Percentiles rank a stretch among this genome's conserved stretches.
Evolutionary conservation across 1,139 yeast species (phyloP).

Genomic region (Pichia sp.): DNA sequence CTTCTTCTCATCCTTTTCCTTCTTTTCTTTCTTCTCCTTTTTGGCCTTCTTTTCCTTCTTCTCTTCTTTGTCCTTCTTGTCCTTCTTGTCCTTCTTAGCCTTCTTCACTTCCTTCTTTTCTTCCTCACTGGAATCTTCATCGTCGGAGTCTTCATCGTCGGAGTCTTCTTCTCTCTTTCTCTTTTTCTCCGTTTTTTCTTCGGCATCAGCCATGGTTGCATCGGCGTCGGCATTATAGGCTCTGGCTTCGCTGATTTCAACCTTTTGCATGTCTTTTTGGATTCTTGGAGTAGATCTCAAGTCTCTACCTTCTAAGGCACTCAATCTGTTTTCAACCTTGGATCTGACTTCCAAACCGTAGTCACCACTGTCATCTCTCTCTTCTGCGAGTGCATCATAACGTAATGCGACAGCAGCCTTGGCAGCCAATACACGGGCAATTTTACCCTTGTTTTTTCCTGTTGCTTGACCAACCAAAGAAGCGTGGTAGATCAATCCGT

Average conservation of each 20-base stretch:
- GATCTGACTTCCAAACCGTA: conserved; percentile 89
- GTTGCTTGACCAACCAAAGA: conserved; percentile 96
- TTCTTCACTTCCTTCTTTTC: conserved; percentile 40
- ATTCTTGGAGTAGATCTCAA: conserved; percentile 77
- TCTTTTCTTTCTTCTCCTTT: conserved; percentile 39
- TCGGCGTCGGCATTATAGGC: conserved; percentile 95
- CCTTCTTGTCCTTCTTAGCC: conserved; percentile 40
- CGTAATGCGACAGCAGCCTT: conserved; percentile 96
- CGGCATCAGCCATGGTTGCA: conserved; percentile 48
- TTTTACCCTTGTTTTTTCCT: conserved; percentile 97
- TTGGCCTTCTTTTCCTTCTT: conserved; percentile 35
- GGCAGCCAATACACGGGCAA: conserved; percentile 98
- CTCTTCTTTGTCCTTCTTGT: conserved; percentile 34
- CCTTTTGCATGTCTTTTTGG: conserved; percentile 72
- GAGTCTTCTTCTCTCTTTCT: conserved; percentile 46
- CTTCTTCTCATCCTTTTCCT: conserved; percentile 37
- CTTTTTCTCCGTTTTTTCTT: conserved; percentile 35
- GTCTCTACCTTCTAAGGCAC: conserved; percentile 94
- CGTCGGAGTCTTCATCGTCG: conserved; percentile 36
- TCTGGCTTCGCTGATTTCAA: conserved; percentile 76
- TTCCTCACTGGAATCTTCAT: conserved; percentile 40
- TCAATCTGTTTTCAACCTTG: conserved; percentile 90
- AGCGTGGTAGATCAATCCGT: conserved; percentile 95
- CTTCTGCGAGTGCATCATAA: conserved; percentile 96
- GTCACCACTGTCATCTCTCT: conserved; percentile 91